phyloP scores from a whole-genome alignment of 2,329 filamentous ascomycete species.

The Fulvia fulva region DNA sequence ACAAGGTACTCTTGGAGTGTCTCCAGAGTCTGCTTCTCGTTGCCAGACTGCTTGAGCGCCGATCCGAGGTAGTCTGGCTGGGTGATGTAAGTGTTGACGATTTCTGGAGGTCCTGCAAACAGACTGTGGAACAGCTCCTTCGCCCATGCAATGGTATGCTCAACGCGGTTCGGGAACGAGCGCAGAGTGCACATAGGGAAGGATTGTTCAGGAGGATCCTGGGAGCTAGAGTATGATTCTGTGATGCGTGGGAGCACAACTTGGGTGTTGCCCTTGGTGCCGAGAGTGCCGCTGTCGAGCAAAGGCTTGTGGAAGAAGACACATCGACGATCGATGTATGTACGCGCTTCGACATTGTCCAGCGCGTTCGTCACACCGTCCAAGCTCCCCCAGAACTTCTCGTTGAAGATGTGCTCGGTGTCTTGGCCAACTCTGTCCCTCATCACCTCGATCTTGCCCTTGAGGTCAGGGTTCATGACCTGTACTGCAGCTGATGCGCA shows the following conservation, averaged over 20 bases:
- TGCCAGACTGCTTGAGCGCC: conserved; percentile 86
- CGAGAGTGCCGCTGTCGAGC: conserved; percentile 94
- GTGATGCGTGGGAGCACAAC: conserved; percentile 87
- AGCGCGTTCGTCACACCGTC: conserved; percentile 95
- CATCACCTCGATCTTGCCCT: conserved; percentile 77
- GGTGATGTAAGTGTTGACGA: conserved; percentile 83
- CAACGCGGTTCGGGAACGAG: conserved; percentile 97
- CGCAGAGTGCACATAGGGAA: conserved; percentile 98
- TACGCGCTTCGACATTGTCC: conserved; percentile 95
- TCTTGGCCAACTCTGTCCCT: conserved; percentile 88
- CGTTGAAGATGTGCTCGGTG: conserved; percentile 91
- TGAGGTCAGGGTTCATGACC: conserved; percentile 90
- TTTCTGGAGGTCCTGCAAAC: conserved; percentile 90
- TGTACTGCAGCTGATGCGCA: conserved; percentile 86
- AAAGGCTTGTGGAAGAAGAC: conserved; percentile 98
- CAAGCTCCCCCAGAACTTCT: conserved; percentile 80
- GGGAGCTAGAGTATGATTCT: conserved; percentile 94
- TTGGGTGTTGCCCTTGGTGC: conserved; percentile 97
- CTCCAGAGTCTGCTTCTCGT: conserved; percentile 90
- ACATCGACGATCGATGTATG: conserved; percentile 92
- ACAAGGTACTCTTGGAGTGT: conserved; percentile 86
- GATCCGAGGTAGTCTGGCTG: conserved; percentile 86
- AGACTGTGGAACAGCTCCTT: conserved; percentile 92
- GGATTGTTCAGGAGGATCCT: conserved; percentile 95
- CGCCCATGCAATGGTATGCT: conserved; percentile 98